phyloP scores from a whole-genome alignment of 257 asterid species.

The Solanum sitiens region DNA sequence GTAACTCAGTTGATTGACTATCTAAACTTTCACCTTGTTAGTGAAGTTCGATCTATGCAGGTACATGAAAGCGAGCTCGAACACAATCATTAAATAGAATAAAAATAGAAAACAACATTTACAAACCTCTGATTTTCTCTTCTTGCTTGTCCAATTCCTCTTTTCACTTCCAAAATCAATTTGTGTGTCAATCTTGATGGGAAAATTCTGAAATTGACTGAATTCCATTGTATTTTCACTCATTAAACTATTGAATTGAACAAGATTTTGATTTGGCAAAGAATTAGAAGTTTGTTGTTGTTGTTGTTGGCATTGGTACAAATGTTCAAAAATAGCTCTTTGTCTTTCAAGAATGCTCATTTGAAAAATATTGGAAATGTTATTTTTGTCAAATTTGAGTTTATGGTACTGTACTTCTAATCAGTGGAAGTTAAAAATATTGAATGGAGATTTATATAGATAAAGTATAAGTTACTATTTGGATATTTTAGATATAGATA shows the following conservation, averaged over 20 bases:
- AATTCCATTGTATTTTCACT: background rate
- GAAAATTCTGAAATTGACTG: background rate
- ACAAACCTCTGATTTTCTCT: conserved; percentile 55
- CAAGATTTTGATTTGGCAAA: conserved; percentile 2
- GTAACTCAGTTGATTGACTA: background rate
- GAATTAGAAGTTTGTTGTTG: background rate
- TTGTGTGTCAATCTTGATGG: background rate
- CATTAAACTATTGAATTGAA: background rate
- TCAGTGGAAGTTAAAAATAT: background rate
- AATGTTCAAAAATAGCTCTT: conserved; percentile 23
- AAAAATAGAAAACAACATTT: background rate
- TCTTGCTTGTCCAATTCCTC: conserved; percentile 12
- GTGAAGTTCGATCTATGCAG: background rate
- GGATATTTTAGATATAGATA: background rate
- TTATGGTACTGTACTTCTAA: background rate
- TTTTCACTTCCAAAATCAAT: background rate
- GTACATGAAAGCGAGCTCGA: background rate
- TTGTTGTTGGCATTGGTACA: conserved; percentile 1
- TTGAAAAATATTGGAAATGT: background rate
- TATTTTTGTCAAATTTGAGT: background rate
- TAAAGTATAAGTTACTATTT: background rate
- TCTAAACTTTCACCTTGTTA: no score
- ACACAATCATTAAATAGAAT: background rate
- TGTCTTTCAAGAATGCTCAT: conserved; percentile 41
- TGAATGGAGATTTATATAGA: background rate